Evolutionary conservation across 306 rosid genomes (phyloP).

Genomic region (Dryas octopetala): DNA sequence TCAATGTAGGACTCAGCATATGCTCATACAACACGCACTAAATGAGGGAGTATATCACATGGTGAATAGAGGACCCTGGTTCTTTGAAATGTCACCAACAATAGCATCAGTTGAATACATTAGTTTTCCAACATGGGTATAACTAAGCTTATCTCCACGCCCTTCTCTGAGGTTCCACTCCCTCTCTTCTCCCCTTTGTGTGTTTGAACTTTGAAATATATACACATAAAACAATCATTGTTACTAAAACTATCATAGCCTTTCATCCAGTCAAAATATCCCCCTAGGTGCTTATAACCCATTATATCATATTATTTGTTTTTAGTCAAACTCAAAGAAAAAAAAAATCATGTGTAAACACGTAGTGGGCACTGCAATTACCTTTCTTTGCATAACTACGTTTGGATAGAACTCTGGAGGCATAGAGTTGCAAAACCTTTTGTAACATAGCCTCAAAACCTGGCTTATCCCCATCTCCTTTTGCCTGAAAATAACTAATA

Average conservation of each 20-base stretch:
- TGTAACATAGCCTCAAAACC: constrained; percentile 96
- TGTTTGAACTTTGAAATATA: neutral
- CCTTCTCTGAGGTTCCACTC: neutral
- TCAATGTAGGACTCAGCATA: neutral
- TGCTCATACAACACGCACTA: neutral
- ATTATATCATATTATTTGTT: neutral
- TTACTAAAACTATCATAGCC: neutral
- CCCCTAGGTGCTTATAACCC: neutral
- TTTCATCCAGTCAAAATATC: neutral
- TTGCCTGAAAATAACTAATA: constrained; percentile 58
- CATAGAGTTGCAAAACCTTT: constrained; percentile 91
- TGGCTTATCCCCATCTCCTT: constrained; percentile 95
- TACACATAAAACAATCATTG: neutral
- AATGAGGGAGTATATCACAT: neutral
- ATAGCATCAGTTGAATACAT: neutral
- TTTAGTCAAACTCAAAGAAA: neutral
- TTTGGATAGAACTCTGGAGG: constrained; percentile 79
- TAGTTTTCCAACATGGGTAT: neutral
- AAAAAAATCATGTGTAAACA: neutral
- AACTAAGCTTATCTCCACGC: neutral
- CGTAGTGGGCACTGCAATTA: constrained; percentile 6
- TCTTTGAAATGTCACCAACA: neutral
- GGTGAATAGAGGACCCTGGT: neutral
- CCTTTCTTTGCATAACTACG: constrained; percentile 83
- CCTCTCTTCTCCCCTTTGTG: neutral